phyloP scores from a whole-genome alignment of 345 rosid genomes.

The Tarenaya hassleriana region DNA sequence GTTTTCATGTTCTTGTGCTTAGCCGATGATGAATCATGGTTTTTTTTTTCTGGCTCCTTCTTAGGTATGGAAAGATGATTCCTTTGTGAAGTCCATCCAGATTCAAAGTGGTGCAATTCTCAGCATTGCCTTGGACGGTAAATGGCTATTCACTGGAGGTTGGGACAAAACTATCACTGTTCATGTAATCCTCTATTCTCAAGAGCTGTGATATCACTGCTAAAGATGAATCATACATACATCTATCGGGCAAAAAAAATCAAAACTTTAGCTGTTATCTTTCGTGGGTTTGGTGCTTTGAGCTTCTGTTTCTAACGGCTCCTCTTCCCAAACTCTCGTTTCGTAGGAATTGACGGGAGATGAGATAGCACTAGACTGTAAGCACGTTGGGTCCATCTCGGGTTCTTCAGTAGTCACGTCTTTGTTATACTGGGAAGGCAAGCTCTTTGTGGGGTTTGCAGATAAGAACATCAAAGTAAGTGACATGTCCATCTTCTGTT shows the following conservation, averaged over 20 bases:
- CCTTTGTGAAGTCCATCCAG: conserved; percentile 43
- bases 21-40: conserved; percentile 7
- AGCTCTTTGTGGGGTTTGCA: conserved; percentile 71
- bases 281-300: conserved; percentile 1
- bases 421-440: conserved; percentile 65
- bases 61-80: conserved; percentile 79
- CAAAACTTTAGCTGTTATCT: not conserved
- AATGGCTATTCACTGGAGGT: conserved; percentile 72
- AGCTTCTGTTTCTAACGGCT: not conserved
- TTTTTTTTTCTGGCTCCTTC: conserved; percentile 7
- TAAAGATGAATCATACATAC: not conserved
- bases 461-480: conserved; percentile 61
- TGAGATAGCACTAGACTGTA: conserved; percentile 48
- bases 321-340: not conserved
- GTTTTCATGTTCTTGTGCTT: conserved; percentile 11
- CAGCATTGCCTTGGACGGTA: conserved; percentile 44
- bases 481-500: not conserved
- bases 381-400: conserved; percentile 57
- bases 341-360: conserved; percentile 70
- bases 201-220: not conserved
- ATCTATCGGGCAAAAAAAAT: not conserved
- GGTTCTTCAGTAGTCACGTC: conserved; percentile 61
- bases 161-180: conserved; percentile 72
- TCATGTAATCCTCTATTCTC: conserved; percentile 40
- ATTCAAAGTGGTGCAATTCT: conserved; percentile 60